Conservation (phyloP, 352 stramenopile genomes). For the Phytophthora brassicae region DNA sequence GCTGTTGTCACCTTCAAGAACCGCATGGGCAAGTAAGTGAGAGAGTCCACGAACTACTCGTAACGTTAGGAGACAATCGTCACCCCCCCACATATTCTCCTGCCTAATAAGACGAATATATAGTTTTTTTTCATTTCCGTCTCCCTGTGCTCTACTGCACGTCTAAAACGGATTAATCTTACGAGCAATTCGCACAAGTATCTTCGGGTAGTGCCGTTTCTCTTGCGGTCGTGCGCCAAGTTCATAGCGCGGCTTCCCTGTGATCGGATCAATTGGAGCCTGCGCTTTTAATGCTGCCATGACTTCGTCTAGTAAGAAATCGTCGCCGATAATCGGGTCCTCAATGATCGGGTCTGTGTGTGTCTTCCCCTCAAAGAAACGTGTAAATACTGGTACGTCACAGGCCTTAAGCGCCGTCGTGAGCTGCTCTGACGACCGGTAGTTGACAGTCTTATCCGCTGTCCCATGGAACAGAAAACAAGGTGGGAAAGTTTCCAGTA, state of each 20-base stretch:
- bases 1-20: conserved; percentile 59
- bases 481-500: conserved; percentile 50
- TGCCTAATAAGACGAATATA: conserved; percentile 30
- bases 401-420: conserved; percentile 47
- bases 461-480: conserved; percentile 72
- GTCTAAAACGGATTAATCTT: conserved; percentile 66
- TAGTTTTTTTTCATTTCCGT: conserved; percentile 19
- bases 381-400: conserved; percentile 46
- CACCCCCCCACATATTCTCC: background rate
- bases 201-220: conserved; percentile 47
- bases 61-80: no score
- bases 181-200: conserved; percentile 52
- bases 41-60: background rate
- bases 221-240: conserved; percentile 36
- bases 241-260: conserved; percentile 37
- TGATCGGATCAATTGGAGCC: conserved; percentile 36
- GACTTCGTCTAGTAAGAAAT: conserved; percentile 60
- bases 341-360: conserved; percentile 94
- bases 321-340: conserved; percentile 68
- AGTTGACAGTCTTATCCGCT: conserved; percentile 60
- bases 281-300: conserved; percentile 50
- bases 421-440: conserved; percentile 59
- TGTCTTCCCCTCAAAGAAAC: conserved; percentile 81
- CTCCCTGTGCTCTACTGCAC: conserved; percentile 20
- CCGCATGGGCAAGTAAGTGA: conserved; percentile 26